A percentile compares a stretch with the other conserved stretches of the same genome.
phyloP scores from a whole-genome alignment of 768 basidiomycete species.

The Xerocomellus intermedius region DNA sequence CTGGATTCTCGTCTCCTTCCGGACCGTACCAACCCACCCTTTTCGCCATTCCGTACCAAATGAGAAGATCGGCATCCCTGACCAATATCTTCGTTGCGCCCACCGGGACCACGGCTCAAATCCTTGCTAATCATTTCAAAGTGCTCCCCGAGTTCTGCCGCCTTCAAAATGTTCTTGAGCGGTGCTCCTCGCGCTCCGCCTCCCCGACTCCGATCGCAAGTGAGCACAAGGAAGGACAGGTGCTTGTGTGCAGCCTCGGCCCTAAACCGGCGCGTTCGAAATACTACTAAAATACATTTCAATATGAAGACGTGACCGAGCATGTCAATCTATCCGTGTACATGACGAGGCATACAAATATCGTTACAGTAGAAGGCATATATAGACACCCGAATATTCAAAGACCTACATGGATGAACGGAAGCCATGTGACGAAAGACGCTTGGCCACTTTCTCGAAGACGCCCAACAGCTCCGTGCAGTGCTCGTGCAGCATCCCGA shows the following conservation, averaged over 20 bases:
- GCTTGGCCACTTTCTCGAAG: no score
- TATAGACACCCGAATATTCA: no score
- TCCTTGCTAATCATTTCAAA: slow-evolving; percentile 8
- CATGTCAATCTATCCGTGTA: no score
- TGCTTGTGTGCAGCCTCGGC: slow-evolving; percentile 12
- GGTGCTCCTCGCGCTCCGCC: slow-evolving; percentile 18
- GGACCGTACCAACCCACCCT: neutral
- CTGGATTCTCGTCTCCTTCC: neutral
- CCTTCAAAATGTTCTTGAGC: slow-evolving; percentile 18
- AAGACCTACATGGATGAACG: no score
- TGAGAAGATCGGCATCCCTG: neutral
- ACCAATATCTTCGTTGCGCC: neutral
- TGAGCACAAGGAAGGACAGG: slow-evolving; percentile 16
- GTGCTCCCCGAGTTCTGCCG: slow-evolving; percentile 11
- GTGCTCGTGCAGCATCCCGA: no score
- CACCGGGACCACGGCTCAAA: neutral
- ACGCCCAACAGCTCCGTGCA: no score
- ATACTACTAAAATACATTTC: no score
- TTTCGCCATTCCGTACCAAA: neutral
- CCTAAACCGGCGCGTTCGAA: no score
- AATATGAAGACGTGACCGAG: no score
- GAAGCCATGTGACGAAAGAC: no score
- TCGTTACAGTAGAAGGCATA: no score
- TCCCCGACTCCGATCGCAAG: slow-evolving; percentile 25
- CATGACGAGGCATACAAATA: no score